Base-by-base conservation (phyloP, 1,139 yeast genomes). In the Meyerozyma athensensis region DNA sequence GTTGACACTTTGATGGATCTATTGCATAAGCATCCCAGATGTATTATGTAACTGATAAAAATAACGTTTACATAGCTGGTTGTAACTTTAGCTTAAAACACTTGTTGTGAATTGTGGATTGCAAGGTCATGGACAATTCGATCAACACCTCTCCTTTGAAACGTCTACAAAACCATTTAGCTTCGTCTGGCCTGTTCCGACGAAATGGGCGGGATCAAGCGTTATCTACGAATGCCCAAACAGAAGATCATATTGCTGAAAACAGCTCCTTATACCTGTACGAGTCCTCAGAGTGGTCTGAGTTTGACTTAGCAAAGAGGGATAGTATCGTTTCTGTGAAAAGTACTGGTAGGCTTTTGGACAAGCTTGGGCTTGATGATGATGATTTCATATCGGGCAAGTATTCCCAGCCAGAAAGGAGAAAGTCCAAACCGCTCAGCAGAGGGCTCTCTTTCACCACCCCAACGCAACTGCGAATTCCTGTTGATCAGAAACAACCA, bases 341-440 rank as follows among this genome's bases (percentile, higher is more conserved):
- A 31, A 50, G 63, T 31, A 56, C 65, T 2, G 70, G 68, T 3
- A 45, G 71, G 19, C 46, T 64, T 8, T 46, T 64, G 31, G 71
- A 65, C 37, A 59, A 61, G 24, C 40, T 63, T 14, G 59, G 57
- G 10, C 49, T 65, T 13, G 59, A 59, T 20, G 68, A 63, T 19
- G 40, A 37, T 13, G 24, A 34, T 9, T 21, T 32, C 13, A 33
- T 28, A 13, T 21, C 7, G 33, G 39, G 30, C 16, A 20, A 20
- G 19, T 26, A 12, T 19, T 18, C 19, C 13, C 21, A 22, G 20
- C 20, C 23, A 17, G 26, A 28, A 26, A 34, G 33, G 33, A 18
- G 19, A 28, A 30, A 30, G 19, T 19, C 23, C 21, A 17, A 23
- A 13, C 30, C 31, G 7, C 38, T 31, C 20, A 31, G 28, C 26